Conservation (phyloP, 2,329 filamentous ascomycete genomes). For the Plectosphaerella sp. region DNA sequence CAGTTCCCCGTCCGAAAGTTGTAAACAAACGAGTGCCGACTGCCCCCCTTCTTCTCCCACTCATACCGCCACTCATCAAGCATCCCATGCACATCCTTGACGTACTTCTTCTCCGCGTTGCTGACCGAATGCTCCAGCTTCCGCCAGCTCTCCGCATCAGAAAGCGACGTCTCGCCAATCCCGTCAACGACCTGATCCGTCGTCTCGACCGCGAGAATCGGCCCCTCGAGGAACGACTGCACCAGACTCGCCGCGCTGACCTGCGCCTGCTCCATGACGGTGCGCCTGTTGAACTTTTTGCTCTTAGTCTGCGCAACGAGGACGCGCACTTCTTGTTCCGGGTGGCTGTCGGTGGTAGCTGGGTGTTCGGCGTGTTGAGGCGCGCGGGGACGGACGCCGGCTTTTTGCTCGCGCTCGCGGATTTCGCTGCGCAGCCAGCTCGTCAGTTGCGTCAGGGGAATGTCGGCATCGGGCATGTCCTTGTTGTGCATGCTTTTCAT, state of each 20-base stretch:
- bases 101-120: conserved; percentile 73
- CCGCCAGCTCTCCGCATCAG: conserved; percentile 80
- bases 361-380: conserved; percentile 25
- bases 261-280: conserved; percentile 78
- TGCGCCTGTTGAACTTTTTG: conserved; percentile 87
- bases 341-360: conserved; percentile 22
- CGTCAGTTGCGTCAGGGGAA: conserved; percentile 69
- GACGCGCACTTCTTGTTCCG: conserved; percentile 76
- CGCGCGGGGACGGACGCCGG: conserved; percentile 38
- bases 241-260: conserved; percentile 56
- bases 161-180: conserved; percentile 69
- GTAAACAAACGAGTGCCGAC: conserved; percentile 79
- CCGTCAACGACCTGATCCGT: conserved; percentile 77
- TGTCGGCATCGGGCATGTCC: conserved; percentile 70
- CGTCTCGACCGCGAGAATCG: conserved; percentile 83
- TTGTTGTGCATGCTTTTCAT: conserved; percentile 74
- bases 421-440: conserved; percentile 77
- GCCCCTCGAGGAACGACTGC: conserved; percentile 68
- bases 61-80: conserved; percentile 58
- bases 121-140: conserved; percentile 73
- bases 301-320: conserved; percentile 75
- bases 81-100: conserved; percentile 77
- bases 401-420: conserved; percentile 67
- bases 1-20: conserved; percentile 84
- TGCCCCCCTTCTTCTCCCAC: conserved; percentile 49